A percentile compares a stretch with the other conserved stretches of the same genome.
These are phyloP conservation scores for Candida labiduridarum DNA, from an alignment of 1,139 yeast species.

Conservation along the genomic window DNA sequence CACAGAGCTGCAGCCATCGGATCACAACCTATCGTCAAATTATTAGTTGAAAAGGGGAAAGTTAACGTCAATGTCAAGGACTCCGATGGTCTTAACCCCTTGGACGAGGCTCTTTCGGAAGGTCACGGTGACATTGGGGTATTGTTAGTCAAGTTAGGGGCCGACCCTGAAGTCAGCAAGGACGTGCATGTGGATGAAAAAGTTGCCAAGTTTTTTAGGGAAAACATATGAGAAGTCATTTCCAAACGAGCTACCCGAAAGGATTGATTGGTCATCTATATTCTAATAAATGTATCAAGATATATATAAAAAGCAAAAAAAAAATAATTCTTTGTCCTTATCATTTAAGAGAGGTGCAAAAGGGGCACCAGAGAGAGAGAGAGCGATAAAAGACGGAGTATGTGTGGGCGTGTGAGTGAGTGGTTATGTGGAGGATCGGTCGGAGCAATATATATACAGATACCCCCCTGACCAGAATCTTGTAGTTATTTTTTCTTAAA, in stretches of 20 bases:
- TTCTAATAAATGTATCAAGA: not conserved
- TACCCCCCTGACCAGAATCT: no score
- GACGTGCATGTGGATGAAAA: slow-evolving; percentile 66
- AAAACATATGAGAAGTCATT: not conserved
- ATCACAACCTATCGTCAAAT: slow-evolving; percentile 52
- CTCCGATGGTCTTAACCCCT: slow-evolving; percentile 76
- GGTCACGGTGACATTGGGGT: slow-evolving; percentile 83
- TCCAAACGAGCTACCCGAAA: not conserved
- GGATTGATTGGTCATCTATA: not conserved
- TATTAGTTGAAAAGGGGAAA: slow-evolving; percentile 53
- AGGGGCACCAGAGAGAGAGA: not conserved
- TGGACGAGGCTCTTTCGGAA: slow-evolving; percentile 91
- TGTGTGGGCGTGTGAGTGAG: not conserved
- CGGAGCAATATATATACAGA: not conserved
- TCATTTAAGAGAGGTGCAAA: not conserved
- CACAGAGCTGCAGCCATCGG: slow-evolving; percentile 89
- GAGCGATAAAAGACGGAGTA: no score
- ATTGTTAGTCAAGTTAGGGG: slow-evolving; percentile 62
- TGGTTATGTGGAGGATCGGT: not conserved
- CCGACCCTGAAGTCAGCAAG: slow-evolving; percentile 53
- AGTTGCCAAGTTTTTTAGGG: slow-evolving; percentile 27
- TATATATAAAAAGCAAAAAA: no score
- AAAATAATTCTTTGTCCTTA: not conserved
- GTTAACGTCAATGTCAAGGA: slow-evolving; percentile 74
- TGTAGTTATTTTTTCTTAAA: not conserved